Base-by-base conservation (phyloP, 768 basidiomycete species). In the Peribolospora baueri region DNA sequence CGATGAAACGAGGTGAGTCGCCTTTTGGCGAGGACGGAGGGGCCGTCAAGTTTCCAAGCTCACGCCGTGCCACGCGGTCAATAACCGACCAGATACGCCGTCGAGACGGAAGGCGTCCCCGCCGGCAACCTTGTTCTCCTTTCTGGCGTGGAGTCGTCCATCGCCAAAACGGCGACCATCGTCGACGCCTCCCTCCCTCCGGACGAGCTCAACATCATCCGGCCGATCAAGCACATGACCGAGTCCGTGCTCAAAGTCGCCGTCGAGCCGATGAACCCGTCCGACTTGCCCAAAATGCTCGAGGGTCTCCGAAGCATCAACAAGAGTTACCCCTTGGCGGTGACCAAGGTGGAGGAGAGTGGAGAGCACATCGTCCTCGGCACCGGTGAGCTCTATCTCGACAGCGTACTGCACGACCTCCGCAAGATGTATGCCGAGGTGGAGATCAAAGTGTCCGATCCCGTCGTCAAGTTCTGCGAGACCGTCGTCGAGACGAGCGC, bases 361-460 rank as follows among this genome's bases (percentile, higher is more conserved):
- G 93, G 93, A 14, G 93, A 98, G 66, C 93, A 98, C 66, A 84
- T 98, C 56, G 70, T 98, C 58, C 79, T 97, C 59, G 93, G 93
- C 53, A 95, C 93, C 2, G 93, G 93, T 51, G 93, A 98, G 65
- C 71, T 98, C 52, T 97, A 91, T 69, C 72, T 98, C 62, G 93
- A 98, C 66, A 91, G 82, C 59, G 83, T 91, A 48, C 80, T 98
- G 80, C 91, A 98, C 64, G 93, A 98, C 68, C 70, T 98, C 52
- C 74, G 93, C 58, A 77, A 75, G 58, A 65, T 97, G 57, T 98
- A 91, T 70, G 80, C 88, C 40, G 93, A 98, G 72, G 93, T 97
- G 61, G 93, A 98, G 73, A 95, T 98, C 74, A 98, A 98, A 72
- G 88, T 97, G 10, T 97, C 91, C 36, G 93, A 98, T 71, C 93